These are phyloP conservation scores for Santalum album DNA, from an alignment of 164 flowering plant genomes.

Conservation along the genomic window DNA sequence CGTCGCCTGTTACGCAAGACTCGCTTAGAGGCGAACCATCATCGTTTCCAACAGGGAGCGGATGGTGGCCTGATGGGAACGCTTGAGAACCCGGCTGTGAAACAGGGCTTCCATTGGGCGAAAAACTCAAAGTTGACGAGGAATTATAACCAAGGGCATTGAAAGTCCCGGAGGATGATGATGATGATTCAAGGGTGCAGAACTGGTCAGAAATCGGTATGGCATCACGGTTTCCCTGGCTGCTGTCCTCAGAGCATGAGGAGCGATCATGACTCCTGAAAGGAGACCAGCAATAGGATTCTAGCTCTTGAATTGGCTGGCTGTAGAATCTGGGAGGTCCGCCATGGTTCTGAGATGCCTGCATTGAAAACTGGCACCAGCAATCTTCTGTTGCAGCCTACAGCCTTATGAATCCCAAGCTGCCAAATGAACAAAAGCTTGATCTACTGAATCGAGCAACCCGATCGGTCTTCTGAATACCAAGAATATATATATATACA, in stretches of 20 bases:
- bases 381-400: background rate
- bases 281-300: slow-evolving; percentile 17
- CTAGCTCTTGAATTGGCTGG: slow-evolving; percentile 24
- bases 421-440: background rate
- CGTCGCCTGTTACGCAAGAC: slow-evolving; percentile 33
- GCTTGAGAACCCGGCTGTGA: slow-evolving; percentile 38
- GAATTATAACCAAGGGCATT: slow-evolving; percentile 23
- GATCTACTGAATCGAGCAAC: background rate
- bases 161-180: slow-evolving; percentile 14
- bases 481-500: too few relatives aligned
- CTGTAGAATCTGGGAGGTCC: slow-evolving; percentile 15
- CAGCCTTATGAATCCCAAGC: too few relatives aligned
- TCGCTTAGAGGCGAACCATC: slow-evolving; percentile 31
- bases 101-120: slow-evolving; percentile 34
- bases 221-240: slow-evolving; percentile 16
- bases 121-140: slow-evolving; percentile 38
- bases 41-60: slow-evolving; percentile 26
- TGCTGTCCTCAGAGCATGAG: slow-evolving; percentile 20
- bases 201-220: slow-evolving; percentile 19
- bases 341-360: slow-evolving; percentile 23
- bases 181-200: slow-evolving; percentile 50
- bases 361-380: slow-evolving; percentile 22
- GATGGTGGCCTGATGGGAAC: slow-evolving; percentile 24
- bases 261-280: slow-evolving; percentile 12
- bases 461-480: too few relatives aligned